Conservation (phyloP, 2,329 filamentous ascomycete genomes). For the Aspergillus sp. region DNA sequence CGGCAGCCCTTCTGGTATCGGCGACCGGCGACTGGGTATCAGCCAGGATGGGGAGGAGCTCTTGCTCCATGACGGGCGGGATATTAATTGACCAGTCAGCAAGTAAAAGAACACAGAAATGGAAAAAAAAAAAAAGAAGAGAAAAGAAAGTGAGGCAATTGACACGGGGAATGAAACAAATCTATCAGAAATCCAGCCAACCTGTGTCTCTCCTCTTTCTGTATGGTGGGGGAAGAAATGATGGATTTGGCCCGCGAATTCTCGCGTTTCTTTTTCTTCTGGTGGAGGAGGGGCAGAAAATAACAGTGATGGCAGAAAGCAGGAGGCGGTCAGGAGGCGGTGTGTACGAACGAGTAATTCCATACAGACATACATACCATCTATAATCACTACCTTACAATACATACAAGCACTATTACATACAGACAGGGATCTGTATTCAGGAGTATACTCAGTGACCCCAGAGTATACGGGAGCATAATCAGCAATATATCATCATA, state of each 20-base stretch:
- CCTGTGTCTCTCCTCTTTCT: not conserved
- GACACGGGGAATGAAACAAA: not conserved
- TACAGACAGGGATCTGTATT: not conserved
- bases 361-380: not conserved
- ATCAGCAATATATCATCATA: no score
- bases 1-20: conserved; percentile 74
- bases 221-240: no score
- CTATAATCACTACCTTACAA: no score
- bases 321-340: conserved; percentile 12
- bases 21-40: conserved; percentile 76
- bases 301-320: conserved; percentile 3
- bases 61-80: conserved; percentile 67
- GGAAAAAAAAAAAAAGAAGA: conserved; percentile 4
- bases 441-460: no score
- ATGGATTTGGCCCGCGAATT: conserved; percentile 4
- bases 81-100: not conserved
- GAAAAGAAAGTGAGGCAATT: conserved; percentile 3
- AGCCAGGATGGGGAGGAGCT: conserved; percentile 79
- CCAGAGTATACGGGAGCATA: no score
- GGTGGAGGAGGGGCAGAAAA: conserved; percentile 10
- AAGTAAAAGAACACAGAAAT: no score
- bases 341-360: not conserved
- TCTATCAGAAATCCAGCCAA: not conserved
- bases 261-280: conserved; percentile 8
- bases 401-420: no score